phyloP scores from a whole-genome alignment of 2,329 filamentous ascomycete species.

The Neofusicoccum umdonicola region DNA sequence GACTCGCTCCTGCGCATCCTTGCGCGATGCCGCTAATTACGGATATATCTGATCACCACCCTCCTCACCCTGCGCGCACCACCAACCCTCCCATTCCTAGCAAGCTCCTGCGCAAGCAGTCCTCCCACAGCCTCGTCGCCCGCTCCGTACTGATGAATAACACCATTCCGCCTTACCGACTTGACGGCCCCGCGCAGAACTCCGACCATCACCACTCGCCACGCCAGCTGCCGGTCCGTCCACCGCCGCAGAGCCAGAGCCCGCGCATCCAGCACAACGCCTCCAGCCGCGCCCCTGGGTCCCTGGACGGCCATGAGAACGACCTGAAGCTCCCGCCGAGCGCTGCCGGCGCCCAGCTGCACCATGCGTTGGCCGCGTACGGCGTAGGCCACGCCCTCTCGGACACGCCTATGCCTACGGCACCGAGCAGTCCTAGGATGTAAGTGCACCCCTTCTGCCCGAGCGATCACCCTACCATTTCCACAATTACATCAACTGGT shows the following conservation, averaged over 20 bases:
- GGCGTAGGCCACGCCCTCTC: slow-evolving; percentile 56
- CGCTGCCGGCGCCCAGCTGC: neutral
- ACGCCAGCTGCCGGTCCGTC: slow-evolving; percentile 23
- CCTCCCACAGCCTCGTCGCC: slow-evolving; percentile 51
- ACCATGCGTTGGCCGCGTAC: slow-evolving; percentile 27
- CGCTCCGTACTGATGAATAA: slow-evolving; percentile 50
- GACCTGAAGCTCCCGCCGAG: slow-evolving; percentile 32
- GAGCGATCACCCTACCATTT: slow-evolving; percentile 3
- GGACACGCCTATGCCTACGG: slow-evolving; percentile 63
- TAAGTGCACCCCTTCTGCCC: slow-evolving; percentile 36
- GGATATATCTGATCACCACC: slow-evolving; percentile 17
- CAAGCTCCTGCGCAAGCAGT: slow-evolving; percentile 27
- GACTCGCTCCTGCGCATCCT: slow-evolving; percentile 11
- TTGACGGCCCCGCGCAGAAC: slow-evolving; percentile 24
- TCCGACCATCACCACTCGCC: slow-evolving; percentile 22
- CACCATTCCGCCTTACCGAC: slow-evolving; percentile 21
- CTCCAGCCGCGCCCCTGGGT: neutral
- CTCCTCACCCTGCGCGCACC: slow-evolving; percentile 13
- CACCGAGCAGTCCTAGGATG: slow-evolving; percentile 62
- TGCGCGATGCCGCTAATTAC: slow-evolving; percentile 19
- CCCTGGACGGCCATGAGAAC: slow-evolving; percentile 21
- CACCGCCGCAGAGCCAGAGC: slow-evolving; percentile 20
- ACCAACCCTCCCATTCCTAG: slow-evolving; percentile 14
- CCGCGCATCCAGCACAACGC: slow-evolving; percentile 1
- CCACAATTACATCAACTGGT: slow-evolving; percentile 17